Evolutionary conservation across 2,329 filamentous ascomycete species (phyloP), one percentile per base, ranked within the genome.

Genomic region (Penicillium glabrum): DNA sequence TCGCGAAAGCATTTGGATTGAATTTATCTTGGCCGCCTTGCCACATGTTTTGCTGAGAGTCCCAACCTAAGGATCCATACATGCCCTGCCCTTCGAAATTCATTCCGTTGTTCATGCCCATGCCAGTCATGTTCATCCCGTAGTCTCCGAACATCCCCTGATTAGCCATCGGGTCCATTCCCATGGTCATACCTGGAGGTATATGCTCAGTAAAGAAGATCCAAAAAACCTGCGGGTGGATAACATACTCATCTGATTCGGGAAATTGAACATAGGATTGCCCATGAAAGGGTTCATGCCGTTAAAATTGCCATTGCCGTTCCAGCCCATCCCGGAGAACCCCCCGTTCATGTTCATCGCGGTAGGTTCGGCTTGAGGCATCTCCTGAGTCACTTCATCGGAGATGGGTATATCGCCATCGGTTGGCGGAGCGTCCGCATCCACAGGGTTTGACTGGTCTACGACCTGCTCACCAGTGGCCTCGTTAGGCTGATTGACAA

Each of bases 1-100:
- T 76, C 78, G 85, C 72, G 71, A 79, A 84, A 85, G 86, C 86
- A 89, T 86, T 91, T 89, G 86, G 84, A 84, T 88, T 92, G 87
- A 86, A 91, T 89, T 90, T 91, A 90, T 90, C 88, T 88, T 89
- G 88, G 83, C 86, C 85, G 83, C 86, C 85, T 87, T 88, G 89
- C 89, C 88, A 91, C 83, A 87, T 76, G 75, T 72, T 77, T 71
- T 76, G 86, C 80, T 90, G 87, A 80, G 89, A 88, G 82, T 88
- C 89, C 88, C 88, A 91, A 82, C 87, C 88, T 85, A 64, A 58
- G 29, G 64, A 64, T 61, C 87, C 86, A 84, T 88, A 87, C 83
- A 86, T 84, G 75, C 86, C 84, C 70, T 80, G 73, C 64, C 77
- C 76, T 72, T 80, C 78, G 67, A 75, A 80, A 67, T 71, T 75